phyloP scores from a whole-genome alignment of 2,329 filamentous ascomycete genomes.

The Trichoderma koningiopsis region DNA sequence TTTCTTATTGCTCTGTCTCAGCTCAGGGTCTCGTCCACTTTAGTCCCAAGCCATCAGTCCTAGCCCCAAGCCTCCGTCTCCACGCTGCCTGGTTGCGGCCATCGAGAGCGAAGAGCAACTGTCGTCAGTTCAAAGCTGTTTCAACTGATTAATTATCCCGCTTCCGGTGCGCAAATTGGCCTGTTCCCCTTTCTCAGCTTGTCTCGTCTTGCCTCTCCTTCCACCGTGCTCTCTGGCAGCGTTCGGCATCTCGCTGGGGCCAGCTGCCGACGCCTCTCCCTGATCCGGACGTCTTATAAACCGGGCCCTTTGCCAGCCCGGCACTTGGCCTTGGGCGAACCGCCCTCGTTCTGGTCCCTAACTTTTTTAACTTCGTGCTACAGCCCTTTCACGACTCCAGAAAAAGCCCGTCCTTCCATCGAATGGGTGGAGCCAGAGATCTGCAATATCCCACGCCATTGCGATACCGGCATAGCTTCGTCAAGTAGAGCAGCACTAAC shows the following conservation, averaged over 20 bases:
- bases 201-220: background rate
- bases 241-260: background rate
- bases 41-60: constrained; percentile 17
- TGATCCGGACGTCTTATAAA: background rate
- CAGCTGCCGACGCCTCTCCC: background rate
- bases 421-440: constrained; percentile 25
- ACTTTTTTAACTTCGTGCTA: background rate
- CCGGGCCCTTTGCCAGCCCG: constrained; percentile 5
- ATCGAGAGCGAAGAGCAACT: constrained; percentile 18
- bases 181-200: background rate
- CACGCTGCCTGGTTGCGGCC: constrained; percentile 23
- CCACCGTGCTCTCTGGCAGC: background rate
- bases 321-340: background rate
- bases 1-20: constrained; percentile 24
- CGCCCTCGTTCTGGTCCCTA: background rate
- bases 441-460: constrained; percentile 25
- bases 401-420: constrained; percentile 15
- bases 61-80: constrained; percentile 20
- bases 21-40: constrained; percentile 24
- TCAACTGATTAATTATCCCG: constrained; percentile 5
- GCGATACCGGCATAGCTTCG: constrained; percentile 27
- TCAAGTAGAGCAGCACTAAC: constrained; percentile 24
- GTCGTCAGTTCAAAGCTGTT: constrained; percentile 11
- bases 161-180: constrained; percentile 25
- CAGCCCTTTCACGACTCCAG: constrained; percentile 17